A percentile compares a stretch with the other conserved stretches of the same genome.
Evolutionary conservation across 805 yeast species (phyloP).

Genomic region (Babjeviella inositovora): DNA sequence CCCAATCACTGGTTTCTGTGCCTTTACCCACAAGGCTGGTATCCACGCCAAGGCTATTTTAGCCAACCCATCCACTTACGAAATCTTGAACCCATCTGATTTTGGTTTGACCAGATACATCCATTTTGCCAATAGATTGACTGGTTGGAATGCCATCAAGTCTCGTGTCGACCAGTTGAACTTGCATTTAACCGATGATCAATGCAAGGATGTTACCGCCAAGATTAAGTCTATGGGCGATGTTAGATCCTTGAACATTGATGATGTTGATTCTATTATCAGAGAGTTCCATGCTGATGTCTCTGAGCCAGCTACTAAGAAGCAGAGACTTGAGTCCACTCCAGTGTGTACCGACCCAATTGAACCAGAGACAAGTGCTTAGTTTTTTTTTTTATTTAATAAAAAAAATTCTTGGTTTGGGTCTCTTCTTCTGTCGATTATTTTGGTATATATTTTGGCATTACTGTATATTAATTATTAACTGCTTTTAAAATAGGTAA

Average conservation of each 20-base stretch:
- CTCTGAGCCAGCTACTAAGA: conserved; percentile 14
- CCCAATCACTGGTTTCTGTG: conserved; percentile 51
- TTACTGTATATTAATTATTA: too few species aligned
- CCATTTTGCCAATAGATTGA: conserved; percentile 43
- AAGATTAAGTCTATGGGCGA: conserved; percentile 44
- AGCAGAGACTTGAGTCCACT: too few species aligned
- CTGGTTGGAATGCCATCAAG: conserved; percentile 52
- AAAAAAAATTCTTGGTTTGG: too few species aligned
- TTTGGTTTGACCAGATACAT: conserved; percentile 47
- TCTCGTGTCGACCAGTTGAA: conserved; percentile 45
- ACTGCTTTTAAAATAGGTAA: too few species aligned
- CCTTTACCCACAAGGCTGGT: conserved; percentile 51
- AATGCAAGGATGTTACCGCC: conserved; percentile 35
- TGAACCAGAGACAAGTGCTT: too few species aligned
- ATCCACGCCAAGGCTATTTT: conserved; percentile 47
- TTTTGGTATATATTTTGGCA: too few species aligned
- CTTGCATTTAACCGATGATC: conserved; percentile 36
- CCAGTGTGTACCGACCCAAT: too few species aligned
- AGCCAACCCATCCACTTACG: conserved; percentile 50
- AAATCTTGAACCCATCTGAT: conserved; percentile 39
- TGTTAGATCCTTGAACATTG: conserved; percentile 40
- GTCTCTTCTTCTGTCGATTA: too few species aligned
- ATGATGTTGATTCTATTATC: conserved; percentile 44
- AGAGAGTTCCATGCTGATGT: conserved; percentile 33
- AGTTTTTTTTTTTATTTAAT: too few species aligned